Evolutionary conservation across 768 basidiomycete species (phyloP), one percentile per base, ranked within the genome.

Genomic region (Boletus pseudopeckii): DNA sequence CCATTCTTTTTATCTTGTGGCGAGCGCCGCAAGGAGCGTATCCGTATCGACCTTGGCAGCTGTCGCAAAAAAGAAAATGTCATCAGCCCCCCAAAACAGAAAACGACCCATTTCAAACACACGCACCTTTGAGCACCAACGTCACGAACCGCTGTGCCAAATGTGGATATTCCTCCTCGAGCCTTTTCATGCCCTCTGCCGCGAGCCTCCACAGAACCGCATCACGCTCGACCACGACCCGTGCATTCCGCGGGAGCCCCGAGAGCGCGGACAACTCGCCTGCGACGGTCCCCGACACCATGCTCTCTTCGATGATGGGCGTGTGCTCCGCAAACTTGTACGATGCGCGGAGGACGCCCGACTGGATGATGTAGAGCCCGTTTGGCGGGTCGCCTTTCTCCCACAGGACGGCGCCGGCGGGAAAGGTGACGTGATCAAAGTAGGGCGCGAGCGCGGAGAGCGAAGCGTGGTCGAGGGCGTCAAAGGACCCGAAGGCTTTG

Each of bases 271-370:
- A 86, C 48, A 99, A 70, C 71, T 98, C 96, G 0, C 96, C 96
- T 10, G 95, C 92, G 3, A 98, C 74, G 0, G 93, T 92, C 3
- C 94, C 95, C 4, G 92, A 84, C 0, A 95, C 91, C 93, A 96
- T 96, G 2, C 88, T 90, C 72, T 96, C 93, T 63, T 90, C 86
- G 45, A 92, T 83, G 6, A 72, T 67, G 24, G 81, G 79, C 7
- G 81, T 73, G 58, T 88, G 81, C 45, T 83, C 83, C 3, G 83
- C 83, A 65, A 93, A 95, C 42, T 75, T 70, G 71, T 98, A 98
- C 18, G 79, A 80, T 0, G 95, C 96, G 10, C 90, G 78, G 32
- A 99, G 76, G 32, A 92, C 81, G 8, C 96, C 96, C 0, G 85
- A 80, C 61, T 97, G 87, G 59, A 99, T 85, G 62, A 98, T 78